A percentile compares a stretch with the other conserved stretches of the same genome.
Conservation (phyloP, 2,329 filamentous ascomycete genomes). For the Madurella fahalii region DNA sequence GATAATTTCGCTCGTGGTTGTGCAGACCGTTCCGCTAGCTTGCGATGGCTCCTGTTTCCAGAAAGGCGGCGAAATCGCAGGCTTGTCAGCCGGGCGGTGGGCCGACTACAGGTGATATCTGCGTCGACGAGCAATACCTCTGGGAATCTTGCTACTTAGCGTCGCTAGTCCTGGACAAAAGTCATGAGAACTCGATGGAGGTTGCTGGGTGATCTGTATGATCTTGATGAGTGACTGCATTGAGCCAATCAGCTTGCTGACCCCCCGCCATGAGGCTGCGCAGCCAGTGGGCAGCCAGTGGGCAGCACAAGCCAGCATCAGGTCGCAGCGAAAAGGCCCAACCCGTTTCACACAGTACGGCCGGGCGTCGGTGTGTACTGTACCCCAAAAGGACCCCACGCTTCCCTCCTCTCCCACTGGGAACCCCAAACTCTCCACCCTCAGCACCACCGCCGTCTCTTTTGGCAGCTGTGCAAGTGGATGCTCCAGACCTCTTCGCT, state of each 20-base stretch:
- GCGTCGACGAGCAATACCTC: no score
- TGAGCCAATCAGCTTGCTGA: neutral
- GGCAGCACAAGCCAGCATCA: neutral
- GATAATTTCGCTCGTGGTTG: no score
- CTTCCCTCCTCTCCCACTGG: neutral
- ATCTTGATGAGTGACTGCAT: neutral
- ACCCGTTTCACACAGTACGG: neutral
- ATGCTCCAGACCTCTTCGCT: conserved; percentile 6
- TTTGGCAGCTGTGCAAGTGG: conserved; percentile 2
- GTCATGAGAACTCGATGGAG: no score
- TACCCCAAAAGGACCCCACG: neutral
- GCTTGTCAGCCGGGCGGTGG: no score
- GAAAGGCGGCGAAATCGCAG: no score
- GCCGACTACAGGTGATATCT: no score
- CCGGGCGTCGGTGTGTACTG: neutral
- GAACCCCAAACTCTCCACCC: neutral
- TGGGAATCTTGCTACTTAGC: no score
- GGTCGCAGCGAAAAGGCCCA: neutral
- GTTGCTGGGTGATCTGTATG: neutral
- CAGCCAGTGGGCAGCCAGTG: no score
- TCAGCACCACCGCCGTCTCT: conserved; percentile 1
- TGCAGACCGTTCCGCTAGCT: no score
- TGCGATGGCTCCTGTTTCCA: no score
- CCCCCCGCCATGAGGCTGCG: neutral
- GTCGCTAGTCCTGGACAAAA: no score